Conservation (phyloP, 2,329 filamentous ascomycete genomes). For the Pestalotiopsis sp. region DNA sequence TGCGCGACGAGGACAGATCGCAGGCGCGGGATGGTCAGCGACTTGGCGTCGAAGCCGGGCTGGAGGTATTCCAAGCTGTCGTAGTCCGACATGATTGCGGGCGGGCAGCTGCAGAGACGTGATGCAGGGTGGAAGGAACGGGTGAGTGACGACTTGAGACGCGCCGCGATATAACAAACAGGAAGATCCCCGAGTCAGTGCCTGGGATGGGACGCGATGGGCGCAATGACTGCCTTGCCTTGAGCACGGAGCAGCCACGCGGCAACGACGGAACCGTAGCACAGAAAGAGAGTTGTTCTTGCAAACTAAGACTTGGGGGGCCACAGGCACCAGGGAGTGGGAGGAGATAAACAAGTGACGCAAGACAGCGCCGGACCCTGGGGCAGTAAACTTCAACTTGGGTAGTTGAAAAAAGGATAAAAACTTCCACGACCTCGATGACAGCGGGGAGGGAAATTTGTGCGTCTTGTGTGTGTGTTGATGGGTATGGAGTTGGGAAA, state of each 20-base stretch:
- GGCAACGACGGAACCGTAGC: not conserved
- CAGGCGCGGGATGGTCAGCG: conserved; percentile 83
- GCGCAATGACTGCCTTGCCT: not conserved
- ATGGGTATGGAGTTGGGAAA: conserved; percentile 7
- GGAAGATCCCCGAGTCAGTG: not conserved
- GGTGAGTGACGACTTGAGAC: not conserved
- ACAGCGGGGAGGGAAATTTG: not conserved
- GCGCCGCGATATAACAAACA: not conserved
- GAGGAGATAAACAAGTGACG: not conserved
- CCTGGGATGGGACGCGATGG: not conserved
- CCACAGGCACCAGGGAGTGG: not conserved
- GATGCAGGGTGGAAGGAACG: not conserved
- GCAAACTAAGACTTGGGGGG: not conserved
- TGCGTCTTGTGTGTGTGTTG: conserved; percentile 6
- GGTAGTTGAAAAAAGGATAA: not conserved
- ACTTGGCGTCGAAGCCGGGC: conserved; percentile 80
- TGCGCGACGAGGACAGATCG: conserved; percentile 91
- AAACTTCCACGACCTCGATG: not conserved
- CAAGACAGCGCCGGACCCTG: not conserved
- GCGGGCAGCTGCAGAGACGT: not conserved
- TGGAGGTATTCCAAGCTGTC: conserved; percentile 81
- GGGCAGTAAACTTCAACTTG: not conserved
- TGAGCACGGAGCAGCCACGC: not conserved
- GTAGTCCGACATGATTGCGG: conserved; percentile 59
- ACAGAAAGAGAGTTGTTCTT: not conserved